Conservation (phyloP, 192 early-diverging fungal species). For the Gamsiella multidivaricata region DNA sequence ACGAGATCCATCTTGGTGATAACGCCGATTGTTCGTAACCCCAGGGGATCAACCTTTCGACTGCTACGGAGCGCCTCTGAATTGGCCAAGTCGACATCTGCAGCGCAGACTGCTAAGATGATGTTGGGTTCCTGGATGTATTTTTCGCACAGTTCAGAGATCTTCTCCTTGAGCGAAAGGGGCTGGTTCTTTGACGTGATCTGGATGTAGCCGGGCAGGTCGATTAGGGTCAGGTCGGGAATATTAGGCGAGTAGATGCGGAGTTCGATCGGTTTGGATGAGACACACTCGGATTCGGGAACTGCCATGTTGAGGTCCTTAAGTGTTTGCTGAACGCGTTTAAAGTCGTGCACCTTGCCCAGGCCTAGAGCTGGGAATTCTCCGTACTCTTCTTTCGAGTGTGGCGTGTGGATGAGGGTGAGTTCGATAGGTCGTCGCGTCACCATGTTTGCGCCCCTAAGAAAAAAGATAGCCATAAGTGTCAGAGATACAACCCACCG, state of each 20-base stretch:
- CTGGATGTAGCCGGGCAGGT: conserved; percentile 89
- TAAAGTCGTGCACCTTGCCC: conserved; percentile 91
- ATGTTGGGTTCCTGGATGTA: conserved; percentile 86
- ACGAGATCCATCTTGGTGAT: conserved; percentile 92
- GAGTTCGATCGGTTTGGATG: conserved; percentile 84
- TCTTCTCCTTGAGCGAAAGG: conserved; percentile 77
- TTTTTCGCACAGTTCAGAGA: conserved; percentile 85
- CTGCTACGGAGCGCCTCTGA: conserved; percentile 84
- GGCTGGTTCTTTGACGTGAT: conserved; percentile 87
- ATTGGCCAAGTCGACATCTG: conserved; percentile 89
- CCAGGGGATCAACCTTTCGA: conserved; percentile 82
- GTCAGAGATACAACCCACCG: too few species aligned
- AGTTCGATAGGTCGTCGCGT: conserved; percentile 86
- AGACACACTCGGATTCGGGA: conserved; percentile 90
- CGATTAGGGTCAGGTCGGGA: conserved; percentile 85
- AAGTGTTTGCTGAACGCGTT: conserved; percentile 91
- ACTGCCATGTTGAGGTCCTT: conserved; percentile 96
- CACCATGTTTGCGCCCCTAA: conserved; percentile 83
- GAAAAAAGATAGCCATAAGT: neutral
- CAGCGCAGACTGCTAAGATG: conserved; percentile 85
- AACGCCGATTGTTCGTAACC: conserved; percentile 84
- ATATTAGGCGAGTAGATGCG: conserved; percentile 87
- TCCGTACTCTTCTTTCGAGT: conserved; percentile 80
- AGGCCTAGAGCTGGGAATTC: conserved; percentile 88
- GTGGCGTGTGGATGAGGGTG: conserved; percentile 85